Conservation (phyloP, 306 rosid species). For the Rubus idaeus region DNA sequence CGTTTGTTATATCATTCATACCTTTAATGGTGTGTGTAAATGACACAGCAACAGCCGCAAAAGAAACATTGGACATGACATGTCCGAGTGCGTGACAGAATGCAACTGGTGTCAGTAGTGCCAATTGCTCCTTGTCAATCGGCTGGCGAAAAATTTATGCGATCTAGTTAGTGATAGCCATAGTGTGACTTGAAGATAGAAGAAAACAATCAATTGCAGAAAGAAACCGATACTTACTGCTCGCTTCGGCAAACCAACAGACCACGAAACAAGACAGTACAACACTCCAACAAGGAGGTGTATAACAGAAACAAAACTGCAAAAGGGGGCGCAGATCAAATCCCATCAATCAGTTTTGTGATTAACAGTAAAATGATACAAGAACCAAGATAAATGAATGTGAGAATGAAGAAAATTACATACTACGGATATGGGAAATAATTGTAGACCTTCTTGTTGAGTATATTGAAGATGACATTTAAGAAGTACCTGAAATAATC, state of each 20-base stretch:
- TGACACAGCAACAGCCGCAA: slow-evolving; percentile 97
- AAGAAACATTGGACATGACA: slow-evolving; percentile 91
- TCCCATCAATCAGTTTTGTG: background rate
- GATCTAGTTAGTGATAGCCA: slow-evolving; percentile 8
- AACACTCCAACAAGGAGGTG: slow-evolving; percentile 87
- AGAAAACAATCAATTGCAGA: background rate
- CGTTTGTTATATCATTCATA: slow-evolving; percentile 13
- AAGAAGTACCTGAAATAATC: slow-evolving; percentile 69
- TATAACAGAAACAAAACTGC: slow-evolving; percentile 87
- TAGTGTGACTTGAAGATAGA: background rate
- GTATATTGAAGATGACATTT: slow-evolving; percentile 90
- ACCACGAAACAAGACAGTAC: slow-evolving; percentile 80
- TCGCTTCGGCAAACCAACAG: slow-evolving; percentile 88
- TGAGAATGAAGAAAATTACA: slow-evolving; percentile 14
- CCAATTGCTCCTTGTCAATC: slow-evolving; percentile 53
- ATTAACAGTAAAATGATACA: background rate
- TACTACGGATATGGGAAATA: slow-evolving; percentile 97
- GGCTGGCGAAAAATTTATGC: slow-evolving; percentile 30
- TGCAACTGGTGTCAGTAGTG: slow-evolving; percentile 78
- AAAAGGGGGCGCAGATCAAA: slow-evolving; percentile 3
- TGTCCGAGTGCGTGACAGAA: slow-evolving; percentile 93
- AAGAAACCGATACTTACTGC: slow-evolving; percentile 58
- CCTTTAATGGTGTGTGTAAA: slow-evolving; percentile 95
- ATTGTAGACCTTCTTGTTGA: slow-evolving; percentile 94
- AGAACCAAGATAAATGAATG: background rate